Percentiles rank a stretch among this genome's conserved stretches.
Conservation (phyloP, 495 filamentous ascomycete genomes). For the Parathielavia hyrcaniae region DNA sequence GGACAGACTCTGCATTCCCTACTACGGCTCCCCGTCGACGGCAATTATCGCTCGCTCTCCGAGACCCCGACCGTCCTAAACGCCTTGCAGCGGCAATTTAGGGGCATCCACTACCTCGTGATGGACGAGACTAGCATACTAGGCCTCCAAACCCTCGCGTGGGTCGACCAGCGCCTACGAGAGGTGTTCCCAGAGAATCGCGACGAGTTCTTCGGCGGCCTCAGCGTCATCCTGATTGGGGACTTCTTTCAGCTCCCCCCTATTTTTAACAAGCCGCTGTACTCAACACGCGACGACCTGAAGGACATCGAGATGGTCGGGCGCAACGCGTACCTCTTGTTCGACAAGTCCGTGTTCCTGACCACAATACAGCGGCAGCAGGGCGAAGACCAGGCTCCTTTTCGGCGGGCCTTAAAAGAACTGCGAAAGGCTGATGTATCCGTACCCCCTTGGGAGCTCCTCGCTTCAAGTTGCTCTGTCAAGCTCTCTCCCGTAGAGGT, state of each 20-base stretch:
- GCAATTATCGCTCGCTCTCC: slow-evolving; percentile 1
- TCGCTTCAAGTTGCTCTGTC: slow-evolving; percentile 2
- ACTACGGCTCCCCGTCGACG: neutral
- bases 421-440: slow-evolving; percentile 1
- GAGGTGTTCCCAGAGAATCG: slow-evolving; percentile 7
- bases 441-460: slow-evolving; percentile 2
- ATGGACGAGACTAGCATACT: slow-evolving; percentile 8
- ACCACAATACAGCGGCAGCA: slow-evolving; percentile 8
- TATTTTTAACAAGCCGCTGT: slow-evolving; percentile 4
- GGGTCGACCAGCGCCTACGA: slow-evolving; percentile 6
- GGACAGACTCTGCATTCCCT: slow-evolving; percentile 6
- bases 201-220: slow-evolving; percentile 7
- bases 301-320: slow-evolving; percentile 3
- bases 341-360: slow-evolving; percentile 6
- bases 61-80: neutral
- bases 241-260: slow-evolving; percentile 9
- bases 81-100: slow-evolving; percentile 4
- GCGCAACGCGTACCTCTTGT: slow-evolving; percentile 5
- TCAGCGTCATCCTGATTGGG: slow-evolving; percentile 3
- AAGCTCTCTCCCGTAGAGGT: slow-evolving; percentile 7
- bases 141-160: slow-evolving; percentile 3
- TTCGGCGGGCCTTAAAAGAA: slow-evolving; percentile 1
- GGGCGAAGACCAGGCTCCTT: slow-evolving; percentile 9
- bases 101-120: slow-evolving; percentile 5
- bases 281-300: neutral